Evolutionary conservation across 1,284 basidiomycete species (phyloP).

Genomic region (Puccinia horiana): DNA sequence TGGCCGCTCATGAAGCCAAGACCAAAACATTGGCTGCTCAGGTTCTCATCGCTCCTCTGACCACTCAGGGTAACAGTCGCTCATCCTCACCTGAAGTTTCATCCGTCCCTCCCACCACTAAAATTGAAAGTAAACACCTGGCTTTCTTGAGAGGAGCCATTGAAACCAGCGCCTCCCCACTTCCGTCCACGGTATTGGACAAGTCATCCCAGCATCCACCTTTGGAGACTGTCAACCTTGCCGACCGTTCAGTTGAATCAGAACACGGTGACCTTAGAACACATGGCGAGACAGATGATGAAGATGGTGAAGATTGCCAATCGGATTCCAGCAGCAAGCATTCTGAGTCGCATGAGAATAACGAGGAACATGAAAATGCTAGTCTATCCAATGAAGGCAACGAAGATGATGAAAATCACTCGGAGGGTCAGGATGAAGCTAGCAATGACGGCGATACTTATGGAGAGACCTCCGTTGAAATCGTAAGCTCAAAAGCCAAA

Average conservation of each 20-base stretch:
- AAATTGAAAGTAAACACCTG: constrained; percentile 28
- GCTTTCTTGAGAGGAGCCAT: constrained; percentile 26
- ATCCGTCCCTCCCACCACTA: background rate
- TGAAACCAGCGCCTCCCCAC: background rate
- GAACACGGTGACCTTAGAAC: background rate
- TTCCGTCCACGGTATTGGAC: background rate
- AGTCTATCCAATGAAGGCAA: background rate
- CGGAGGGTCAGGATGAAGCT: background rate
- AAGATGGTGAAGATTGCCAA: background rate
- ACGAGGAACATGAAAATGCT: constrained; percentile 8
- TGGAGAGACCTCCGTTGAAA: constrained; percentile 37
- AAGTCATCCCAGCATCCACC: background rate
- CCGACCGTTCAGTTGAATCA: background rate
- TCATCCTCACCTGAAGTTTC: background rate
- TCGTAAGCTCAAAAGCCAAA: background rate
- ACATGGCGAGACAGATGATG: background rate
- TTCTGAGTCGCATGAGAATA: background rate
- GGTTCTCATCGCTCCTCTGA: background rate
- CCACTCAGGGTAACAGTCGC: background rate
- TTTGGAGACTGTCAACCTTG: background rate
- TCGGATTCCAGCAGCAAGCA: constrained; percentile 20
- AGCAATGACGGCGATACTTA: constrained; percentile 24
- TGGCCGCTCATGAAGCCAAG: constrained; percentile 19
- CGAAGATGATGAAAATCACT: constrained; percentile 2
- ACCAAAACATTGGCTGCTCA: background rate